Base-by-base conservation (phyloP, 768 basidiomycete genomes). In the Boletus huronensis region DNA sequence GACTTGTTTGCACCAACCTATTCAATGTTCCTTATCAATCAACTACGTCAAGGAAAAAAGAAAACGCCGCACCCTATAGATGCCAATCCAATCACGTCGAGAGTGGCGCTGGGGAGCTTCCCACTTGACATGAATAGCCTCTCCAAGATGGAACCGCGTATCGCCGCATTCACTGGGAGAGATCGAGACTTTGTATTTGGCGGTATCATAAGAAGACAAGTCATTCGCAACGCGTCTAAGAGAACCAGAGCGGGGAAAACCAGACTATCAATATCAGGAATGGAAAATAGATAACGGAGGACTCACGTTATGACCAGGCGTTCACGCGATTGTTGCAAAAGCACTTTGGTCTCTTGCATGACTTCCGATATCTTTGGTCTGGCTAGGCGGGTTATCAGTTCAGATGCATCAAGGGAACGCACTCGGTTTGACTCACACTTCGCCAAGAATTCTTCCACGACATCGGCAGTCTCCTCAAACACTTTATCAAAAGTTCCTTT, bases 401-500 rank as follows among this genome's bases (percentile, higher is more conserved):
- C 47, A 44, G 34, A 32, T 28, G 38, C 31, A 45, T 35, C 34
- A 6, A 48, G 10, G 6, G 49, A 32, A 41, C 2, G 34, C 39
- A 26, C 3, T 5, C 28, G 2, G 41, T 10, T 14, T 23, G 47
- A 72, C 89, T 64, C 66, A 97, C 94, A 95, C 68, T 86, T 90
- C 0, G 87, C 87, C 55, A 98, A 72, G 71, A 98, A 94, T 48
- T 97, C 96, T 70, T 98, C 96, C 16, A 98, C 84, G 16, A 81
- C 92, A 50, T 95, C 93, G 0, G 90, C 85, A 8, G 95, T 93
- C 69, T 96, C 93, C 60, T 94, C 93, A 58, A 91, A 93, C 19
- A 97, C 96, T 72, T 94, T 96, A 58, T 96, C 94, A 65, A 98
- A 88, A 0, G 91, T 96, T 14, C 93, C 95, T 63, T 87, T 89